Evolutionary conservation across 768 basidiomycete genomes (phyloP), one percentile per base, ranked within the genome.

Genomic region (Albatrellus ellisii): DNA sequence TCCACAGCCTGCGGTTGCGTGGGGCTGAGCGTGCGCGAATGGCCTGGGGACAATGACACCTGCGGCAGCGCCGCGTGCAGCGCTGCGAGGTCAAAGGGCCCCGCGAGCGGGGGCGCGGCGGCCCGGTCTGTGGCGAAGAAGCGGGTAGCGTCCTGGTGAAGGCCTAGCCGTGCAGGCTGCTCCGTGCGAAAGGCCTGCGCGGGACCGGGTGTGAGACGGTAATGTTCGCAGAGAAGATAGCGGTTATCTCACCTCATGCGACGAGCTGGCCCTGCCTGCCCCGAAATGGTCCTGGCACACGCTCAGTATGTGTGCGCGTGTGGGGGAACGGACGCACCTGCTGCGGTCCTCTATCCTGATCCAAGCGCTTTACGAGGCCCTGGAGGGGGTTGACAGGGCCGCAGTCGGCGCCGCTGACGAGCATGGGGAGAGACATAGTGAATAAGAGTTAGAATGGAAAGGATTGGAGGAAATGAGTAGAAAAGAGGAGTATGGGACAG

Each of bases 381-480:
- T 87, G 84, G 14, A 94, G 60, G 9, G 87, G 77, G 57, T 90
- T 94, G 1, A 73, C 72, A 5, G 90, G 88, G 0, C 90, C 90
- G 50, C 89, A 94, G 33, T 89, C 86, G 1, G 84, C 67, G 31
- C 77, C 77, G 35, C 71, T 75, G 17, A 79, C 70, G 15, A 92
- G 78, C 69, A 85, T 72, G 37, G 86, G 79, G 22, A 91, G 67
- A 5, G 86, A 78, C 87, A 90, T 88, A 11, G 26, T 22, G 0
- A 6, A 15, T 6, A 14, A 27, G 37, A n/a, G 27, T 17, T 34
- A 15, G 29, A 36, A 21, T n/a, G n/a, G n/a, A n/a, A n/a, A n/a
- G n/a, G n/a, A n/a, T n/a, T n/a, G n/a, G n/a, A n/a, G n/a, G n/a
- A n/a, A n/a, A n/a, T n/a, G n/a, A n/a, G n/a, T n/a, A n/a, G n/a